A percentile compares a stretch with the other conserved stretches of the same genome.
These are phyloP conservation scores for Penicillium sp. DNA, from an alignment of 2,329 filamentous ascomycete species.

Conservation along the genomic window DNA sequence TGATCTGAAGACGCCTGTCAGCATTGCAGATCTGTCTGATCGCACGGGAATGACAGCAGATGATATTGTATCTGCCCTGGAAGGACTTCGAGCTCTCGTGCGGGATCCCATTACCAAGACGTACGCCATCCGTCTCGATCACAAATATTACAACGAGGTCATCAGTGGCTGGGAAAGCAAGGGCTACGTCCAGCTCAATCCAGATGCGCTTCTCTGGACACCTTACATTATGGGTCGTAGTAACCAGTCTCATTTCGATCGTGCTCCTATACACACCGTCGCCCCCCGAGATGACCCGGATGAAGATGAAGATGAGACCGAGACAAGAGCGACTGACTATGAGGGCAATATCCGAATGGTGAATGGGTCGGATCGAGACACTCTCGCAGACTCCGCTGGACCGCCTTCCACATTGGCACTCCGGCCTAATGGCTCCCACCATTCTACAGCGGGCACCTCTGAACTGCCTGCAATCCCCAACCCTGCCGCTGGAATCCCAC, in stretches of 20 bases:
- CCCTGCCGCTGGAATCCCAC: conserved; percentile 40
- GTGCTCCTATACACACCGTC: conserved; percentile 80
- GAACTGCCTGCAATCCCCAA: conserved; percentile 23
- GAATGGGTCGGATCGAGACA: conserved; percentile 22
- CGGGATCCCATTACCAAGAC: conserved; percentile 83
- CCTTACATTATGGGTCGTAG: conserved; percentile 94
- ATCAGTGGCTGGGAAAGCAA: conserved; percentile 87
- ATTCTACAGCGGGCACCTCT: conserved; percentile 15
- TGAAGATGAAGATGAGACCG: conserved; percentile 34
- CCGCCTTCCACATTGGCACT: conserved; percentile 38
- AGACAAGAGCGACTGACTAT: conserved; percentile 22
- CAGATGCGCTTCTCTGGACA: conserved; percentile 83
- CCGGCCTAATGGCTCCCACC: conserved; percentile 30
- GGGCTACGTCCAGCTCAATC: conserved; percentile 80
- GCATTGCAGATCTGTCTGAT: conserved; percentile 64
- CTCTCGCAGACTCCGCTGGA: conserved; percentile 31
- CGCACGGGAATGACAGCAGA: conserved; percentile 94
- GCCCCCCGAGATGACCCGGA: conserved; percentile 71
- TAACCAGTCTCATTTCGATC: conserved; percentile 78
- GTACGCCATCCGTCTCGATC: conserved; percentile 86
- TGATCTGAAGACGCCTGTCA: conserved; percentile 57
- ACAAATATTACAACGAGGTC: conserved; percentile 81
- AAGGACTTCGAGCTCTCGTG: conserved; percentile 84
- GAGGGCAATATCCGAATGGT: conserved; percentile 8
- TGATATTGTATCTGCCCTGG: conserved; percentile 90